These are phyloP conservation scores for Calycina herbarum DNA, from an alignment of 2,329 filamentous ascomycete species.

Conservation along the genomic window DNA sequence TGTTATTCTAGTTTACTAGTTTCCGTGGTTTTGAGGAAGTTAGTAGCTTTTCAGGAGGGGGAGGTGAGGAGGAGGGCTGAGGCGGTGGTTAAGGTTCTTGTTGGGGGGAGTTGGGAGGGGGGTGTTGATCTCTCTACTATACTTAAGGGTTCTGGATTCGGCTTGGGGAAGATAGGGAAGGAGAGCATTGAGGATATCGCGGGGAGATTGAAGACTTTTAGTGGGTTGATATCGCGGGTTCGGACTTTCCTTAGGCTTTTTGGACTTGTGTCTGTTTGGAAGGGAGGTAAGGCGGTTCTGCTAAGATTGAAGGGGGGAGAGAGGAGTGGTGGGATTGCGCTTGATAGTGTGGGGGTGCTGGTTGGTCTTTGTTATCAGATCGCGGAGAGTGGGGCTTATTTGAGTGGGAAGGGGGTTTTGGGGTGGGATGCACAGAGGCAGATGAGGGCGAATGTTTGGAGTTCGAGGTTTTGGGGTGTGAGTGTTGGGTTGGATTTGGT, in stretches of 20 bases:
- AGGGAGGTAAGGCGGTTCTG: slow-evolving; percentile 57
- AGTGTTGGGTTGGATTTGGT: slow-evolving; percentile 77
- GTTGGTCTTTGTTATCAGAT: slow-evolving; percentile 71
- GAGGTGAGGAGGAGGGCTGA: slow-evolving; percentile 47
- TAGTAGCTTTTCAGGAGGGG: neutral
- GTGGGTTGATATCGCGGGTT: slow-evolving; percentile 66
- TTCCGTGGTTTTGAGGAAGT: neutral
- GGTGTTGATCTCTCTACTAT: neutral
- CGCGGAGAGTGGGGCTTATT: slow-evolving; percentile 80
- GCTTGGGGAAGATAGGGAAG: slow-evolving; percentile 23
- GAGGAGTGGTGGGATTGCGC: slow-evolving; percentile 43
- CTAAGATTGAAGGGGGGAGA: slow-evolving; percentile 19
- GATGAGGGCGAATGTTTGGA: slow-evolving; percentile 66
- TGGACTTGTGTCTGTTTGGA: slow-evolving; percentile 72
- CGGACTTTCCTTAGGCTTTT: slow-evolving; percentile 75
- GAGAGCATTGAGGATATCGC: slow-evolving; percentile 42
- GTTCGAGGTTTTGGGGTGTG: slow-evolving; percentile 75
- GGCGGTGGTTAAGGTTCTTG: slow-evolving; percentile 16
- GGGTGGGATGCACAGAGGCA: slow-evolving; percentile 56
- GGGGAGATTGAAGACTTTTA: slow-evolving; percentile 56
- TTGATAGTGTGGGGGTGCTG: slow-evolving; percentile 69
- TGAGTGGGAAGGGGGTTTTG: slow-evolving; percentile 72
- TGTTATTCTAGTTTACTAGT: slow-evolving; percentile 64
- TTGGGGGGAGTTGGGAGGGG: neutral
- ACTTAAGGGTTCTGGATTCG: neutral